These are phyloP conservation scores for Arthrobotrys musiformis DNA, from an alignment of 2,329 filamentous ascomycete species.

Conservation along the genomic window DNA sequence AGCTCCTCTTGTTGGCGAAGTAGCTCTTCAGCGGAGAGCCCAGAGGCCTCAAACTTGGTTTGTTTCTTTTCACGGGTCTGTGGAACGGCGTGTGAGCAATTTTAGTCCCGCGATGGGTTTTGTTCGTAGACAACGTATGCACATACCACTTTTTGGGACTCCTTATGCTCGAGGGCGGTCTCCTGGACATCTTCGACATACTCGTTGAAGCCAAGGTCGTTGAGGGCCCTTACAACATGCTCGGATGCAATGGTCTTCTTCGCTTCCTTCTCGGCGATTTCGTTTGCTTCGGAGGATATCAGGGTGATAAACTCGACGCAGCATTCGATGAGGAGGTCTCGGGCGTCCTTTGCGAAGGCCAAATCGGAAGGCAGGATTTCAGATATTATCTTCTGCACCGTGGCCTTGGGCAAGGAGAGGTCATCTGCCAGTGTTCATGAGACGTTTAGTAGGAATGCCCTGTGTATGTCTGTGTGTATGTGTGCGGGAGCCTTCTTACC, in stretches of 20 bases:
- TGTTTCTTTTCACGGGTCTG: slow-evolving; percentile 95
- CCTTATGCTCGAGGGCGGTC: slow-evolving; percentile 90
- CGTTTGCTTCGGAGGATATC: slow-evolving; percentile 97
- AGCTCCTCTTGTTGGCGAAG: slow-evolving; percentile 89
- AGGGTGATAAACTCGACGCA: slow-evolving; percentile 99
- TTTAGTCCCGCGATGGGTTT: slow-evolving; percentile 24
- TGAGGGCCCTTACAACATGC: slow-evolving; percentile 93
- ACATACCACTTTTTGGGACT: slow-evolving; percentile 79
- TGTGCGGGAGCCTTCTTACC: slow-evolving; percentile 18
- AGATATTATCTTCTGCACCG: slow-evolving; percentile 84
- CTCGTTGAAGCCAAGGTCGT: slow-evolving; percentile 89
- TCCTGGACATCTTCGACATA: slow-evolving; percentile 89
- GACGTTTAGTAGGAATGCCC: slow-evolving; percentile 56
- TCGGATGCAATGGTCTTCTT: slow-evolving; percentile 99
- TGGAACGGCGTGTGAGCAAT: not conserved
- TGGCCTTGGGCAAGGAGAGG: slow-evolving; percentile 73
- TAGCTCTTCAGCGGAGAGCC: slow-evolving; percentile 89
- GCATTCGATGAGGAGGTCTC: slow-evolving; percentile 95
- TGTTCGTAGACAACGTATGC: not conserved
- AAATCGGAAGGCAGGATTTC: slow-evolving; percentile 88
- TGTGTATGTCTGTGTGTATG: slow-evolving; percentile 25
- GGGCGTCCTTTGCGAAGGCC: slow-evolving; percentile 92
- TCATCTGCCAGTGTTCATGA: slow-evolving; percentile 67
- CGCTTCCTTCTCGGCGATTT: slow-evolving; percentile 97
- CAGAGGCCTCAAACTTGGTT: slow-evolving; percentile 95